Evolutionary conservation across 2,329 filamentous ascomycete genomes (phyloP), one percentile per base, ranked within the genome.

Genomic region (Thielaviopsis ethacetica): DNA sequence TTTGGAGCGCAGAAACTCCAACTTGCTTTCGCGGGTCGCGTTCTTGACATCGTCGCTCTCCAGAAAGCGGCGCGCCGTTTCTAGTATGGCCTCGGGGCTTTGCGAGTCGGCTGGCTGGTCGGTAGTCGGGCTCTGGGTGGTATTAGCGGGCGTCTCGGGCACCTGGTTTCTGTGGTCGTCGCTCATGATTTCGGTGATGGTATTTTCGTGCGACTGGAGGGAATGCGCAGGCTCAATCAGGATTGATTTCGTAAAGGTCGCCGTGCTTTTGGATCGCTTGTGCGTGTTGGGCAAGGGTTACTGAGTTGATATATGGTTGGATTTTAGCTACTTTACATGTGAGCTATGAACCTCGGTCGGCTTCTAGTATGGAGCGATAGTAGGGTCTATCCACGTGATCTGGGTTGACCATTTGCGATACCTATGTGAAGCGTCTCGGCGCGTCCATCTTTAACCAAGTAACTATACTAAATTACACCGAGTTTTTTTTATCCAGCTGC

Each of bases 21-120:
- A 74, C 72, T 95, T 95, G 70, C 82, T 84, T 59, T 88, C 84
- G 52, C 77, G 76, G 0, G 85, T 76, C 38, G 85, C 82, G 69
- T 84, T 73, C 61, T 79, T 81, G 60, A 95, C 86, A 21, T 77
- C 75, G 7, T 86, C 82, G 62, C 94, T 85, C 56, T 86, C 75
- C 3, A 96, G 77, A 67, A 95, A 96, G 57, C 76, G 80, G 51
- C 79, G 77, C 27, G 90, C 89, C 67, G 89, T 81, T 17, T 88
- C 81, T 41, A 74, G 65, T 38, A 66, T 65, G 54, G 69, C 65
- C 49, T 70, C 64, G 56, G 59, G 47, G 7, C 62, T 41, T 61
- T 60, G 59, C 56, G 49, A 22, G 19, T 24, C 49, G 49, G 56
- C 54, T 61, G 61, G 59, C 56, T 12, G 4, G 19, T 52, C 49